phyloP scores from a whole-genome alignment of 2,329 filamentous ascomycete species.

The Sarocladium kiliense region DNA sequence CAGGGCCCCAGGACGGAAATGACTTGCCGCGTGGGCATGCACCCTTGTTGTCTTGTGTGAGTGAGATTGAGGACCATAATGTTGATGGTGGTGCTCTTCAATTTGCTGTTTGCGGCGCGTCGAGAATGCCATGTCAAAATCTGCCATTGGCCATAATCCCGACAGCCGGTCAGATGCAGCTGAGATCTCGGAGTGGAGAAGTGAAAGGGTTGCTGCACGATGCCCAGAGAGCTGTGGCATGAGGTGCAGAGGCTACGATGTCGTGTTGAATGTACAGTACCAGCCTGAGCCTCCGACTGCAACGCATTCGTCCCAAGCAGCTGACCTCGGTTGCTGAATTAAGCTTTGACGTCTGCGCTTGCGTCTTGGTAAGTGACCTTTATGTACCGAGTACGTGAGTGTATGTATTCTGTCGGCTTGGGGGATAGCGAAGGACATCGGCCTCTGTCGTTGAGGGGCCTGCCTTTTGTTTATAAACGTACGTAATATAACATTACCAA shows the following conservation, averaged over 20 bases:
- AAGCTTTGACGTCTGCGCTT: constrained; percentile 1
- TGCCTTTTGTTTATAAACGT: too few relatives aligned
- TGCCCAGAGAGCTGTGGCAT: too few relatives aligned
- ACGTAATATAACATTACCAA: too few relatives aligned
- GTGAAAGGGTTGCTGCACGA: background rate
- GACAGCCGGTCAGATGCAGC: background rate
- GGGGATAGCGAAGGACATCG: too few relatives aligned
- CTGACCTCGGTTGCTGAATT: background rate
- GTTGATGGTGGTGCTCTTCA: background rate
- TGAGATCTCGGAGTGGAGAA: background rate
- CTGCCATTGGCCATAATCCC: background rate
- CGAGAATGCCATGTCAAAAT: background rate
- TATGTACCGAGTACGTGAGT: too few relatives aligned
- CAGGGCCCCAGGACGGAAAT: background rate
- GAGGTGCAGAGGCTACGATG: too few relatives aligned
- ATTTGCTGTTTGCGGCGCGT: background rate
- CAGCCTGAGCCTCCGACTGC: background rate
- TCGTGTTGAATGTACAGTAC: background rate
- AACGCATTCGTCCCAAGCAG: background rate
- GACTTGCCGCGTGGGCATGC: background rate
- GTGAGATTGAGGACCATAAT: background rate
- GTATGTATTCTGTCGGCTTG: too few relatives aligned
- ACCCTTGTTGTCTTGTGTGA: background rate
- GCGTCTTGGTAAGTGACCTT: background rate
- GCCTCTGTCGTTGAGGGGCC: too few relatives aligned